Conservation (phyloP, 768 basidiomycete species). For the Kwoniella sp. region DNA sequence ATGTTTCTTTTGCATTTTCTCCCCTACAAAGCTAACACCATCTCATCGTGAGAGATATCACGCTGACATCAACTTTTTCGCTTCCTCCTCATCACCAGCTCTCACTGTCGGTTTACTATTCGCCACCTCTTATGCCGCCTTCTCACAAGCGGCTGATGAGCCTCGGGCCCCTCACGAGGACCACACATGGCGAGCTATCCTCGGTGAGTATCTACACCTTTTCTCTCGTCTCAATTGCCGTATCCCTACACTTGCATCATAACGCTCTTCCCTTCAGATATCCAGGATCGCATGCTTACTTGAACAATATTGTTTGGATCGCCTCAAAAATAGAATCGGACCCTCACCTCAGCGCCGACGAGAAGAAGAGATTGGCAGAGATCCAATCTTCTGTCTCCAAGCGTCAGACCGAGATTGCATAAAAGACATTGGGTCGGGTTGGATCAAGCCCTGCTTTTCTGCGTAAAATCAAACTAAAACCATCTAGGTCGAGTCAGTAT, state of each 20-base stretch:
- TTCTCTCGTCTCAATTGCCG: not conserved
- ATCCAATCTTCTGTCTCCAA: conserved; percentile 7
- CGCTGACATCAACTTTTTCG: not conserved
- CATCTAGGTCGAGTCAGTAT: no score
- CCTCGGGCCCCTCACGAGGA: conserved; percentile 23
- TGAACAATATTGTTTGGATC: no score
- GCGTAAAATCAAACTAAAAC: no score
- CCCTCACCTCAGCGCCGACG: conserved; percentile 20
- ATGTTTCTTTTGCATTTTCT: no score
- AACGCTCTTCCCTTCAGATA: no score
- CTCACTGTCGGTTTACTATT: conserved; percentile 50
- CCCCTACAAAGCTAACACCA: not conserved
- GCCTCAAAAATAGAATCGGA: conserved; percentile 21
- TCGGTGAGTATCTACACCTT: conserved; percentile 35
- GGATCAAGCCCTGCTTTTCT: no score
- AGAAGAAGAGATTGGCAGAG: conserved; percentile 17
- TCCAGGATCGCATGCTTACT: no score
- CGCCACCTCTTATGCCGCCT: conserved; percentile 42
- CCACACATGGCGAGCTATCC: conserved; percentile 52
- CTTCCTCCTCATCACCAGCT: conserved; percentile 17
- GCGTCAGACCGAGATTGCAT: not conserved
- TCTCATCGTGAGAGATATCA: no score
- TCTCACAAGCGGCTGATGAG: conserved; percentile 26
- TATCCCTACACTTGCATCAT: not conserved
- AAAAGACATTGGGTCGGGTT: no score